These are phyloP conservation scores for Eruca vesicaria DNA, from an alignment of 441 rosid species.

Conservation along the genomic window DNA sequence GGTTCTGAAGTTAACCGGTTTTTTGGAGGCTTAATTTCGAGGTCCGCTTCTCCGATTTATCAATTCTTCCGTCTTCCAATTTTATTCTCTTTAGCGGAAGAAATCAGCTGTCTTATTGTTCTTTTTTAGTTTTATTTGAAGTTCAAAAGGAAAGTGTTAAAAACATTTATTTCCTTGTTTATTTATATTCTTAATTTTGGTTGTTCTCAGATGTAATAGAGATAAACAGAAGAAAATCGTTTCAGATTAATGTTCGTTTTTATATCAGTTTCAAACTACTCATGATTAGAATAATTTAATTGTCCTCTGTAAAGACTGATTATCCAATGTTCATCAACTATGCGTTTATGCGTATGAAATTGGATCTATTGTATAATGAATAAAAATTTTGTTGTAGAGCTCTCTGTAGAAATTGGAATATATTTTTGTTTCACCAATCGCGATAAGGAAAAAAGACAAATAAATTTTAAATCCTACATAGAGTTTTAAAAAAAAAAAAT, in stretches of 20 bases:
- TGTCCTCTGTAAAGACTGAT: not conserved
- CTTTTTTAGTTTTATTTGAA: slow-evolving; percentile 10
- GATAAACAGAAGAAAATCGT: not conserved
- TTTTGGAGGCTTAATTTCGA: slow-evolving; percentile 60
- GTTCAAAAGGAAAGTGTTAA: slow-evolving; percentile 25
- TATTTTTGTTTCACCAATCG: not conserved
- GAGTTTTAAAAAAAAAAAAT: no score
- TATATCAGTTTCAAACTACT: not conserved
- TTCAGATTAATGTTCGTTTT: not conserved
- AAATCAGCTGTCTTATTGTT: slow-evolving; percentile 11
- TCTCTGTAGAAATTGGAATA: slow-evolving; percentile 16
- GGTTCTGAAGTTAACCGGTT: slow-evolving; percentile 82
- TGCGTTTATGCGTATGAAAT: not conserved
- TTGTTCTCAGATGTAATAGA: slow-evolving; percentile 10
- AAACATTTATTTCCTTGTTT: slow-evolving; percentile 16
- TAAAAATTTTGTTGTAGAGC: not conserved
- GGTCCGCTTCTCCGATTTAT: not conserved
- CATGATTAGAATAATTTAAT: not conserved
- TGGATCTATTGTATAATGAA: not conserved
- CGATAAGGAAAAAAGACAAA: slow-evolving; percentile 17
- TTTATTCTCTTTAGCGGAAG: slow-evolving; percentile 6
- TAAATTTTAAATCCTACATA: no score
- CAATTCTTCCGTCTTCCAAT: not conserved
- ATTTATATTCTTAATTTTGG: slow-evolving; percentile 7
- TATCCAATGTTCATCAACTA: not conserved